These are phyloP conservation scores for Amanita pallidorosea DNA, from an alignment of 768 basidiomycete species.

Conservation along the genomic window DNA sequence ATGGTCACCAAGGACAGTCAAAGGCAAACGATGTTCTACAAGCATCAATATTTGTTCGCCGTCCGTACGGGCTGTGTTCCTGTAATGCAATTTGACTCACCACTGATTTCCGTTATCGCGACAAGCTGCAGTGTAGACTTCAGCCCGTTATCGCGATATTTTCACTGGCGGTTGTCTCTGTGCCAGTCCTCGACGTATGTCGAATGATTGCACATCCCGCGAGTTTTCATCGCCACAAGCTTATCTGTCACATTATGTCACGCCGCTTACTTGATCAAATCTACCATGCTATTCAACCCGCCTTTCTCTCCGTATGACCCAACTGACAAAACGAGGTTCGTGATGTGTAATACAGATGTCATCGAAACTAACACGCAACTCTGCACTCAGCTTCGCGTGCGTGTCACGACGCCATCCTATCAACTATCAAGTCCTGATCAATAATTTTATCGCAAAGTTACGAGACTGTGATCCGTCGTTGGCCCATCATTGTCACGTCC, in stretches of 20 bases:
- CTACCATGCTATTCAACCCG: constrained; percentile 29
- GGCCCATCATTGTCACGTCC: constrained; percentile 77
- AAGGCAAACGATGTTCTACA: not conserved
- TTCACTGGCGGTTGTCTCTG: too few species aligned
- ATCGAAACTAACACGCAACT: constrained; percentile 8
- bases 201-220: too few species aligned
- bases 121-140: too few species aligned
- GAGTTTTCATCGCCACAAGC: too few species aligned
- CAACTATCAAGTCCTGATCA: not conserved
- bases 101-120: too few species aligned
- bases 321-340: constrained; percentile 50
- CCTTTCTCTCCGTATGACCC: constrained; percentile 69
- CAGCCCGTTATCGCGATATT: too few species aligned
- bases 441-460: constrained; percentile 32
- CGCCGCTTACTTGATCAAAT: not conserved
- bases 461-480: constrained; percentile 68
- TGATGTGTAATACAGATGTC: not conserved
- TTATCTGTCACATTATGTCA: not conserved
- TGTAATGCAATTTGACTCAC: too few species aligned
- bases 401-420: constrained; percentile 11
- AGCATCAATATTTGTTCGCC: not conserved
- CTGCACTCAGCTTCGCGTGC: constrained; percentile 50
- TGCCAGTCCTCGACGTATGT: too few species aligned
- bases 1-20: not conserved
- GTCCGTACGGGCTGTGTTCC: too few species aligned